Evolutionary conservation across 176 grass and related monocot genomes (phyloP).

Genomic region (Eleusine indica): DNA sequence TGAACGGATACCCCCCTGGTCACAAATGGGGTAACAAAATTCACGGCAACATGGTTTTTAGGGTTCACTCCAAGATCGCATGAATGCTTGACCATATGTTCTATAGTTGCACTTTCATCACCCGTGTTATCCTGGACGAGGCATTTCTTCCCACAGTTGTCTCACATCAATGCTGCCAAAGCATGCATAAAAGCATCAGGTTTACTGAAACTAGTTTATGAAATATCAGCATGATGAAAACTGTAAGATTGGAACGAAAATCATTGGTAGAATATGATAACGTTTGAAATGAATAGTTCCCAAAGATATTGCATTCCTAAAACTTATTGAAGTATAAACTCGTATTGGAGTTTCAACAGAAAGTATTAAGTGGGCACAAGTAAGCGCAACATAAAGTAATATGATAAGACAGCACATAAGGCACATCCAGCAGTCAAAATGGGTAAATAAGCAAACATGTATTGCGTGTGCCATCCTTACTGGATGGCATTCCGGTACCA

Average conservation of each 20-base stretch:
- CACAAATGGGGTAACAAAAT: not conserved
- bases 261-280: conserved; percentile 26
- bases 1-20: not conserved
- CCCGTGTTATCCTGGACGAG: conserved; percentile 11
- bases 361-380: not conserved
- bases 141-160: conserved; percentile 6
- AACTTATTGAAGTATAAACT: not conserved
- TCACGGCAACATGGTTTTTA: not conserved
- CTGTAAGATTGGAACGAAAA: conserved; percentile 16
- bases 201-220: conserved; percentile 36
- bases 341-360: not conserved
- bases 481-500: conserved; percentile 9
- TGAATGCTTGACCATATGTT: conserved; percentile 12
- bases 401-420: conserved; percentile 24
- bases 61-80: conserved; percentile 13
- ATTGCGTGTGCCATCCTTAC: not conserved
- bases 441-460: not conserved
- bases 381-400: conserved; percentile 18
- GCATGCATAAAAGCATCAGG: conserved; percentile 31
- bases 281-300: conserved; percentile 22
- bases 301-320: not conserved
- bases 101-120: conserved; percentile 15
- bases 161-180: conserved; percentile 36
- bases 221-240: conserved; percentile 2
- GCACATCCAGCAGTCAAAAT: conserved; percentile 21